Conservation (phyloP, 2,329 filamentous ascomycete species). For the Ceratocystis destructans region DNA sequence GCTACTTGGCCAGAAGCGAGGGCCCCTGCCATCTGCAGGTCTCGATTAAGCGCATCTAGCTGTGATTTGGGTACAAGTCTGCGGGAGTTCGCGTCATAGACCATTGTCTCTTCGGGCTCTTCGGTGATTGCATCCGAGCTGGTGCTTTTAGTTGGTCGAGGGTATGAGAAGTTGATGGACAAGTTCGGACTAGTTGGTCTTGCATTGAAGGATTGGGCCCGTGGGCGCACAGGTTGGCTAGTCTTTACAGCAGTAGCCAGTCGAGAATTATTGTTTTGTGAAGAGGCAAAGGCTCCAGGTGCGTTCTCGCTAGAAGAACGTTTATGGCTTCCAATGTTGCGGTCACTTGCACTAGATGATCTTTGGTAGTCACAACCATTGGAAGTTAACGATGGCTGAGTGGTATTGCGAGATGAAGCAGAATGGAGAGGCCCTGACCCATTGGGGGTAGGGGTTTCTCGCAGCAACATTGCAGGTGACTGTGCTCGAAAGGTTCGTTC, state of each 20-base stretch:
- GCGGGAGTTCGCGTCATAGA: slow-evolving; percentile 53
- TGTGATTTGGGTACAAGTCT: slow-evolving; percentile 40
- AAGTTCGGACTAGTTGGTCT: slow-evolving; percentile 36
- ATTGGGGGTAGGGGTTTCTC: slow-evolving; percentile 27
- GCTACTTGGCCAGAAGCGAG: slow-evolving; percentile 32
- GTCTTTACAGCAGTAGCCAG: not conserved
- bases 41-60: slow-evolving; percentile 13
- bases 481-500: slow-evolving; percentile 75
- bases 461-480: slow-evolving; percentile 42
- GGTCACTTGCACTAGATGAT: slow-evolving; percentile 29
- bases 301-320: slow-evolving; percentile 33
- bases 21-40: slow-evolving; percentile 19
- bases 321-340: slow-evolving; percentile 30
- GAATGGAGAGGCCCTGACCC: slow-evolving; percentile 27
- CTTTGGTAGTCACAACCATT: slow-evolving; percentile 12
- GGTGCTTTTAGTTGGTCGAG: slow-evolving; percentile 31
- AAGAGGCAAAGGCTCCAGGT: slow-evolving; percentile 35
- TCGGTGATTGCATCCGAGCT: slow-evolving; percentile 29
- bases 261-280: slow-evolving; percentile 32
- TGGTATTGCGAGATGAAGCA: not conserved
- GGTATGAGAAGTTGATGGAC: slow-evolving; percentile 48
- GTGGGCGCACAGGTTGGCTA: slow-evolving; percentile 28
- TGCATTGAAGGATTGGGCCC: slow-evolving; percentile 31
- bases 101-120: slow-evolving; percentile 32
- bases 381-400: not conserved